Evolutionary conservation across 1,139 yeast species (phyloP), one percentile per base, ranked within the genome.

Genomic region (Candida sanyaensis): DNA sequence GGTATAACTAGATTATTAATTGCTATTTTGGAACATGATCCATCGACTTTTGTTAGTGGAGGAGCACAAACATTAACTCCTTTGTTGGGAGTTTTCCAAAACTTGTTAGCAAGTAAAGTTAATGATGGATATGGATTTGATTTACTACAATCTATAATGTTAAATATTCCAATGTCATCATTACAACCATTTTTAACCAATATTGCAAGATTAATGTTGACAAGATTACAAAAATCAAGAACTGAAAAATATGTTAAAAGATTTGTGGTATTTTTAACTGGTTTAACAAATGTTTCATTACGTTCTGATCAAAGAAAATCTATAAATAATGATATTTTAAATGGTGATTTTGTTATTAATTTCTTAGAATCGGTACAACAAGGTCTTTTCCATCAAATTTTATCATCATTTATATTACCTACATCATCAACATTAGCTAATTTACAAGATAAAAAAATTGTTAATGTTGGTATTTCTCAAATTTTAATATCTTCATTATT

Each of bases 1-100:
- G 97, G 97, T 3, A 81, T 93, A 21, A 87, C 96, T 0, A 80
- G 96, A 55, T 74, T 93, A 47, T 70, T 95, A 46, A 80, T 84
- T 49, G 84, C 92, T 4, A 84, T 93, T 30, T 73, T 93, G 38
- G 73, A 73, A 40, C 84, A 80, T 44, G 91, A 90, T 48, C 78
- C 86, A 2, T 51, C 64, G 1, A 69, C 75, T 0, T 86, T 84
- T 54, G 64, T 73, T 6, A 71, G 72, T 44, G 55, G 46, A 39
- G 62, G 61, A n/a, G 28, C 45, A 1, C 75, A 71, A 41, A 44
- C 46, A 13, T 66, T 92, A 46, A 80, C 87, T 32, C 96, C 98
- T 4, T 79, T 95, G 36, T 73, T 95, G 45, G 99, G 99, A 41
- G 96, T 95, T n/a, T 95, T 90, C 75, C 99, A 95, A 70, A 91